Conservation (phyloP, 1,284 basidiomycete species). For the Cryptococcus jaspeensis region DNA sequence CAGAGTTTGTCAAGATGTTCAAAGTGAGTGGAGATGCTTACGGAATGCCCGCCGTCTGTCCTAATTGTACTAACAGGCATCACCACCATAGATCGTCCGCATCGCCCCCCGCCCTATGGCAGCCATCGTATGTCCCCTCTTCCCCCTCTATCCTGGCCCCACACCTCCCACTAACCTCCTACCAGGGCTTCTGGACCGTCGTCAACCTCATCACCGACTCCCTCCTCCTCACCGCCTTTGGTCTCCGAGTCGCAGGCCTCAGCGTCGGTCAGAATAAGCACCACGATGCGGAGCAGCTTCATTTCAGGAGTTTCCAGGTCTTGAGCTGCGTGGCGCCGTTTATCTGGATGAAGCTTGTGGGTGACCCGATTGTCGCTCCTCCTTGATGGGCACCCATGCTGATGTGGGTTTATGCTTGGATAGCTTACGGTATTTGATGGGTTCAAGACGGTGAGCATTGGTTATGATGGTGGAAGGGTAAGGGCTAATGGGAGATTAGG, state of each 20-base stretch:
- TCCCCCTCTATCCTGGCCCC: conserved; percentile 55
- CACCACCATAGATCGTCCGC: conserved; percentile 32
- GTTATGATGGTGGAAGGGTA: neutral
- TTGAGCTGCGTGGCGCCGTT: conserved; percentile 81
- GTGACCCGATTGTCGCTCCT: too few species aligned
- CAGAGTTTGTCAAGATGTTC: conserved; percentile 56
- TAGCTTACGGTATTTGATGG: conserved; percentile 53
- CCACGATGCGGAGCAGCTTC: conserved; percentile 48
- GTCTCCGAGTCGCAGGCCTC: conserved; percentile 68
- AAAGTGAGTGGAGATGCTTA: conserved; percentile 57
- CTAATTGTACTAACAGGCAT: neutral
- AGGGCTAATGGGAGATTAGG: conserved; percentile 10
- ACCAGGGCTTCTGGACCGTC: conserved; percentile 71
- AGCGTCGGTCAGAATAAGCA: conserved; percentile 51
- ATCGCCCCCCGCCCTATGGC: conserved; percentile 36
- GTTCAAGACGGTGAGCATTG: conserved; percentile 58
- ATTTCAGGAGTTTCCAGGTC: conserved; percentile 78
- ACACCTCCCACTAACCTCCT: neutral
- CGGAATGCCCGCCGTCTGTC: neutral
- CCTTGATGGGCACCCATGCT: conserved; percentile 46
- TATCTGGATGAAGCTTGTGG: conserved; percentile 84
- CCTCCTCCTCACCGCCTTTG: conserved; percentile 70
- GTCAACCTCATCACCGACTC: conserved; percentile 69
- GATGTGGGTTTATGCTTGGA: neutral
- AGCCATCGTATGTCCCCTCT: conserved; percentile 43